Conservation (phyloP, 805 yeast species). For the Candida railenensis region DNA sequence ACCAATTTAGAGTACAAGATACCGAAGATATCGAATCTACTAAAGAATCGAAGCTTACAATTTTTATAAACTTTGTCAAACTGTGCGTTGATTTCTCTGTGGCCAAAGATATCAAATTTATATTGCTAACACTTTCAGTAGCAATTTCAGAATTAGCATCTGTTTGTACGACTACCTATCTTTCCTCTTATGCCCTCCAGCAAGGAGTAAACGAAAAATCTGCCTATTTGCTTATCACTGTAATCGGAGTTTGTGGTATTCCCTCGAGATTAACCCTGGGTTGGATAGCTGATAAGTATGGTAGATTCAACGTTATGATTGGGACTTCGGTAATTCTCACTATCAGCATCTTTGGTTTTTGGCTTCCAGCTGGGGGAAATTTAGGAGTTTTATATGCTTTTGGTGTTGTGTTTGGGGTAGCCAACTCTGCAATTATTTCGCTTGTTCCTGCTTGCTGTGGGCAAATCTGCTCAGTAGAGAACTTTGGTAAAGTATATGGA, state of each 20-base stretch:
- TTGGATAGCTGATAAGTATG: conserved; percentile 33
- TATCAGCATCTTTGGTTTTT: conserved; percentile 26
- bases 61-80: not conserved
- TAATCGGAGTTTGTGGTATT: conserved; percentile 46
- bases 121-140: conserved; percentile 40
- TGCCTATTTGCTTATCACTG: conserved; percentile 48
- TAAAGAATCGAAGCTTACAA: not conserved
- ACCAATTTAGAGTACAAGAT: not conserved
- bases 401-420: conserved; percentile 51
- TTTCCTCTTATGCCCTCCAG: conserved; percentile 54
- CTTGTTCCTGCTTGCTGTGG: conserved; percentile 62
- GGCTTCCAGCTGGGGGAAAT: conserved; percentile 27
- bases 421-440: conserved; percentile 55
- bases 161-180: conserved; percentile 47
- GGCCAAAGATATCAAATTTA: conserved; percentile 43
- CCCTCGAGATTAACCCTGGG: conserved; percentile 33
- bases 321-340: conserved; percentile 30
- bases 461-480: conserved; percentile 53
- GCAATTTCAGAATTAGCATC: conserved; percentile 48
- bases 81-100: conserved; percentile 29
- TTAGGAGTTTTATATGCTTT: conserved; percentile 42
- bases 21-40: not conserved
- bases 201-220: conserved; percentile 43
- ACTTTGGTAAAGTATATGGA: conserved; percentile 56
- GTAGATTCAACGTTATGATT: conserved; percentile 52